Evolutionary conservation across 306 rosid species (phyloP), one percentile per base, ranked within the genome.

Genomic region (Pterocarpus macrocarpus): DNA sequence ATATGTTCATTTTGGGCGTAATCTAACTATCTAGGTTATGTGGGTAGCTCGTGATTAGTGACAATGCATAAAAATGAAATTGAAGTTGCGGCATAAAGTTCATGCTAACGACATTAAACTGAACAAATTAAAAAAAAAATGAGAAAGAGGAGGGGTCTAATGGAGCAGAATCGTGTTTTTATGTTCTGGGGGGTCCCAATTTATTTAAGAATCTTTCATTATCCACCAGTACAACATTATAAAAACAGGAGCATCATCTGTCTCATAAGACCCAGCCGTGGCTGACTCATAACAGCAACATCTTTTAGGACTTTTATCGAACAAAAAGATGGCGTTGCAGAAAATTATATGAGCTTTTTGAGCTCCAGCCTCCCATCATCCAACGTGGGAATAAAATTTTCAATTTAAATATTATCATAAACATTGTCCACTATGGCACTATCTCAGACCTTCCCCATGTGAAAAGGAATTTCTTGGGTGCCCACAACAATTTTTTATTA

Each of bases 201-300:
- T 66, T 35, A 58, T 49, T 61, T 33, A 52, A 73, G 57, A 81
- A 77, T 52, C 5, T 72, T 56, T 34, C 71, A 9, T 47, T 75
- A 81, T 77, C 78, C 77, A 33, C 39, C 64, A 15, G 52, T 61
- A 66, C 30, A 45, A 38, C 67, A 58, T 39, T 7, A 17, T 38
- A 39, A 63, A 55, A n/a, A 36, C 47, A 62, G 57, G 80, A 64
- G 68, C 75, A 53, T 64, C 32, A 56, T 52, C 34, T 77, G 75
- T 75, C 74, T 62, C 76, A 77, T 35, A 36, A 71, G 70, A 63
- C 70, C 69, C 74, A 71, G 80, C 67, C 80, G 66, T 22, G 14
- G 80, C 66, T 83, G 86, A 83, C 76, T 78, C 81, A 78, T 64
- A 78, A 22, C 63, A 45, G 82, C 83, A 79, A 67, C 64, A 17